These are phyloP conservation scores for Alternaria triticimaculans DNA, from an alignment of 2,329 filamentous ascomycete genomes.

Conservation along the genomic window DNA sequence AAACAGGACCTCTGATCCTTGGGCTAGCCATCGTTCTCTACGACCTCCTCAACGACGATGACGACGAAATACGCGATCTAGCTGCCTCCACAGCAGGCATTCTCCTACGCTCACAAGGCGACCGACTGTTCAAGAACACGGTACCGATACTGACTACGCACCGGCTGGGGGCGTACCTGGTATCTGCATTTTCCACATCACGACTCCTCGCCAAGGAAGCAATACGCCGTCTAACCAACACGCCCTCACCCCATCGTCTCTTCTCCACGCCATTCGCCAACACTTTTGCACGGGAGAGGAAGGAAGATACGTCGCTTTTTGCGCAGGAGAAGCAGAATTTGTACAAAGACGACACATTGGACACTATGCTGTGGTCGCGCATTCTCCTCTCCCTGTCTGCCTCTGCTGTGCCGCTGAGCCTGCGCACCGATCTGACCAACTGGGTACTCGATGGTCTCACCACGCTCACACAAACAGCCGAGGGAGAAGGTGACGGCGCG, in stretches of 20 bases:
- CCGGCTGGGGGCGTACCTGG: conserved; percentile 44
- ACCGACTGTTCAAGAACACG: conserved; percentile 38
- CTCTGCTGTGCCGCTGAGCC: conserved; percentile 15
- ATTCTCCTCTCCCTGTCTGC: conserved; percentile 52
- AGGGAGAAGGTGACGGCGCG: conserved; percentile 63
- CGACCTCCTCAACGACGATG: conserved; percentile 73
- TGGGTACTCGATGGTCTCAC: conserved; percentile 63
- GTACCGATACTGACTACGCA: conserved; percentile 59
- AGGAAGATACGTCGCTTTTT: conserved; percentile 74
- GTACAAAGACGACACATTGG: conserved; percentile 83
- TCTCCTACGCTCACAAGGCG: conserved; percentile 50
- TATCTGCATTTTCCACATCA: conserved; percentile 43
- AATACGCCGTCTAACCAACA: conserved; percentile 49
- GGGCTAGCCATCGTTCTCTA: conserved; percentile 54
- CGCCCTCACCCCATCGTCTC: conserved; percentile 3
- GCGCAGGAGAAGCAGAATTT: conserved; percentile 91
- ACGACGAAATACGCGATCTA: conserved; percentile 80
- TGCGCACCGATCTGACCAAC: conserved; percentile 12
- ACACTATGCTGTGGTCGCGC: conserved; percentile 71
- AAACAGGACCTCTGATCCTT: conserved; percentile 25
- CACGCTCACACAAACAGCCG: conserved; percentile 48
- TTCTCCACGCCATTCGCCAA: conserved; percentile 17
- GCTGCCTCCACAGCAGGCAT: conserved; percentile 61
- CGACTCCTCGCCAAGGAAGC: conserved; percentile 44
- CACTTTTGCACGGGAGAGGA: conserved; percentile 41